Percentiles rank a stretch among this genome's conserved stretches.
phyloP scores from a whole-genome alignment of 345 rosid species.

The Corchorus capsularis region DNA sequence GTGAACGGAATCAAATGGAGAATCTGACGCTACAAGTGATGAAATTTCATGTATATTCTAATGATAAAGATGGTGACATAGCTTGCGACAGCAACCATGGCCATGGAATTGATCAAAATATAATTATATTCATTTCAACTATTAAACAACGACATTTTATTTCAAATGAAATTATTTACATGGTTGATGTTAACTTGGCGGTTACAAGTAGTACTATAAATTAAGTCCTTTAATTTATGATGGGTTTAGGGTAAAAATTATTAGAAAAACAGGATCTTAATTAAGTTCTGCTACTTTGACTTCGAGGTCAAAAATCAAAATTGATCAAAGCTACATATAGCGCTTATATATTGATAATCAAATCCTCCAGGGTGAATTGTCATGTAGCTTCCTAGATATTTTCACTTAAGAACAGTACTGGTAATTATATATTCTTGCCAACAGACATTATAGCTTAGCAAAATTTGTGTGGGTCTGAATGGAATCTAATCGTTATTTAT shows the following conservation, averaged over 20 bases:
- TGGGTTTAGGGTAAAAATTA: background rate
- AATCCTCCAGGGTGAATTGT: background rate
- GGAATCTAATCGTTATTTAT: background rate
- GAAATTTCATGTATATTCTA: background rate
- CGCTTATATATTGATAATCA: background rate
- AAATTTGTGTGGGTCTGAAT: background rate
- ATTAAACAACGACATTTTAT: background rate
- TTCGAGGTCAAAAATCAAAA: background rate
- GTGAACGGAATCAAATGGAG: conserved; percentile 11
- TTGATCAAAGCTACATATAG: background rate
- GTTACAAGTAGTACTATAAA: no score
- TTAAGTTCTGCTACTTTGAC: background rate
- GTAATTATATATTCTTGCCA: background rate
- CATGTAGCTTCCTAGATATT: background rate
- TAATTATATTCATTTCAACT: background rate
- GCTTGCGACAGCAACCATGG: background rate
- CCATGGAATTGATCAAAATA: background rate
- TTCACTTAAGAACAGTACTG: background rate
- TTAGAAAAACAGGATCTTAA: background rate
- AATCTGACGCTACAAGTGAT: background rate
- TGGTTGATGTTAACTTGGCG: no score
- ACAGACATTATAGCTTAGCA: background rate
- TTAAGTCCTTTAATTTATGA: no score
- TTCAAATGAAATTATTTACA: background rate
- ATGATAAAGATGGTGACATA: background rate